These are phyloP conservation scores for Suillus cothurnatus DNA, from an alignment of 768 basidiomycete species.

Conservation along the genomic window DNA sequence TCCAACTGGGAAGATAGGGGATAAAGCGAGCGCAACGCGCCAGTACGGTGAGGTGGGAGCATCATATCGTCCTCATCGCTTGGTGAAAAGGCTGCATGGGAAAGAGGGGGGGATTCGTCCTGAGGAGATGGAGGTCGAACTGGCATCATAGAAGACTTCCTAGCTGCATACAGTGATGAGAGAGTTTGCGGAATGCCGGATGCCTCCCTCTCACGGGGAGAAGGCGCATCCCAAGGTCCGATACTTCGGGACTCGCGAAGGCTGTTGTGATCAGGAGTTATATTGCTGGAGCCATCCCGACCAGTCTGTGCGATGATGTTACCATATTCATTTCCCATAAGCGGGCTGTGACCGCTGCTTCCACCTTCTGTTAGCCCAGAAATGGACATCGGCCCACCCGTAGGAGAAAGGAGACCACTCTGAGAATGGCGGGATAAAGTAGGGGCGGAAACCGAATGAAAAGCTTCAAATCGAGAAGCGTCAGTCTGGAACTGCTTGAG, in stretches of 20 bases:
- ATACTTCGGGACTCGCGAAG: conserved; percentile 22
- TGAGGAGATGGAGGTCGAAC: conserved; percentile 27
- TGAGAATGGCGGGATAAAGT: conserved; percentile 29
- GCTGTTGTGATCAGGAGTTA: background rate
- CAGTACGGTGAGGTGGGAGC: conserved; percentile 34
- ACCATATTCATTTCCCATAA: conserved; percentile 27
- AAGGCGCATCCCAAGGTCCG: conserved; percentile 38
- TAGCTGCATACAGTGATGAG: conserved; percentile 30
- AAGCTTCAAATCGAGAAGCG: conserved; percentile 65
- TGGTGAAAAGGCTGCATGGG: conserved; percentile 24
- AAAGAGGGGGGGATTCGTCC: conserved; percentile 30
- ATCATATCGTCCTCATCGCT: conserved; percentile 34
- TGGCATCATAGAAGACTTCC: conserved; percentile 26
- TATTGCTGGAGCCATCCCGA: conserved; percentile 26
- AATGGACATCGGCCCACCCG: conserved; percentile 14
- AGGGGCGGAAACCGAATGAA: conserved; percentile 57
- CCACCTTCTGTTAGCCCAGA: conserved; percentile 19
- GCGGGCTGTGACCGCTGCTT: conserved; percentile 18
- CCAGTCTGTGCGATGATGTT: conserved; percentile 29
- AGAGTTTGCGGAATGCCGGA: conserved; percentile 22
- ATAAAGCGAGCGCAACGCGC: conserved; percentile 29
- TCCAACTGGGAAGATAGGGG: conserved; percentile 25
- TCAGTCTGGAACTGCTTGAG: conserved; percentile 42
- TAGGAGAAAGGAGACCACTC: conserved; percentile 23
- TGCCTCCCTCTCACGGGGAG: conserved; percentile 33